Conservation (phyloP, 164 flowering plant genomes). For the Macadamia integrifolia region DNA sequence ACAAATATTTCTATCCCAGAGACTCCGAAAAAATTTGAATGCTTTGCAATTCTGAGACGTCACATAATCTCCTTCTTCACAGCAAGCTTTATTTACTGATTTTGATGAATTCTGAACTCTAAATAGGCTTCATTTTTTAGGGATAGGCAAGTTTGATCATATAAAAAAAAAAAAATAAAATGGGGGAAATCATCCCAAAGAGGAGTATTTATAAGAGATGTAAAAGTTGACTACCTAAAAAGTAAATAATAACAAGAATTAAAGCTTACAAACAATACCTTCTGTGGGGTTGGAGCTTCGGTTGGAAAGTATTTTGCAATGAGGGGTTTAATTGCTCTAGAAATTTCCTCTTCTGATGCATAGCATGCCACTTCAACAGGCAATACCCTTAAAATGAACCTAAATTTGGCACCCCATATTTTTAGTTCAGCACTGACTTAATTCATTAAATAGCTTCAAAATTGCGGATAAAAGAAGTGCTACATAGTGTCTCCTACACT, state of each 20-base stretch:
- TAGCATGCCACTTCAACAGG: constrained; percentile 89
- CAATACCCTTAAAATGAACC: constrained; percentile 79
- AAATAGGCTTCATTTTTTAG: no score
- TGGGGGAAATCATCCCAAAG: background rate
- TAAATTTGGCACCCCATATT: constrained; percentile 15
- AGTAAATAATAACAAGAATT: background rate
- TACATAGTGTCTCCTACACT: background rate
- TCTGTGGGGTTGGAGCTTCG: constrained; percentile 49
- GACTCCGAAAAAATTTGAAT: no score
- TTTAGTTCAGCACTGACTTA: background rate
- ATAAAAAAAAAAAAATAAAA: background rate
- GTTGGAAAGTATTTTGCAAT: constrained; percentile 57
- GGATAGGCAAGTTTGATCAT: background rate
- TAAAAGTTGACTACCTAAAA: background rate
- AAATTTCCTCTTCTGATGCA: constrained; percentile 89
- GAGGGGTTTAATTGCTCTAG: constrained; percentile 70
- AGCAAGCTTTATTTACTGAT: no score
- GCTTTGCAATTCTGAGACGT: no score
- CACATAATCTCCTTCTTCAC: no score
- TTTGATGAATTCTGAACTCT: no score
- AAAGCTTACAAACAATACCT: constrained; percentile 35
- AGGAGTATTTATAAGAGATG: background rate
- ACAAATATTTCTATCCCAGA: no score
- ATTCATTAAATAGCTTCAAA: background rate
- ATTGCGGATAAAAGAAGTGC: background rate